Percentiles rank a stretch among this genome's conserved stretches.
These are phyloP conservation scores for Protomyces macrosporus DNA, from an alignment of 1,139 yeast genomes.

Conservation along the genomic window DNA sequence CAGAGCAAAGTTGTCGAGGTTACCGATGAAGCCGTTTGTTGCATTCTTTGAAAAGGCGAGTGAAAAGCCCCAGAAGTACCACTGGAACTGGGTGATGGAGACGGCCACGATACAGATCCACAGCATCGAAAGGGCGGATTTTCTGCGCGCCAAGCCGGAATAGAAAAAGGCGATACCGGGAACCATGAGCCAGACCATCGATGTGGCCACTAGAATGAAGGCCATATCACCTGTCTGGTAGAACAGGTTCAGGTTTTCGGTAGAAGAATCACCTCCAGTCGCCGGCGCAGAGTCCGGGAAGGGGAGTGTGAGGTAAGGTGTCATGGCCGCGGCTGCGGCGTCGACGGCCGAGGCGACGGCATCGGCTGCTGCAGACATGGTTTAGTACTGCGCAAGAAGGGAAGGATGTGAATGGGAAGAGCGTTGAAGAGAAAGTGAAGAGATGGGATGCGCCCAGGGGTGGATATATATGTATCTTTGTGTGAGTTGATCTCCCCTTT, in stretches of 20 bases:
- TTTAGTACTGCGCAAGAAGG: too few species aligned
- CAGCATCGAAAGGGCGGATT: slow-evolving; percentile 81
- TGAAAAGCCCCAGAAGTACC: slow-evolving; percentile 98
- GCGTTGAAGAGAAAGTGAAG: not conserved
- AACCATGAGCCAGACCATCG: slow-evolving; percentile 84
- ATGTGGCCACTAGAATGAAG: slow-evolving; percentile 45
- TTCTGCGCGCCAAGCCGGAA: slow-evolving; percentile 87
- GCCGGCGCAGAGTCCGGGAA: slow-evolving; percentile 14
- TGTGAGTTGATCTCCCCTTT: too few species aligned
- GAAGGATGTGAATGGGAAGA: not conserved
- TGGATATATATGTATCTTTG: too few species aligned
- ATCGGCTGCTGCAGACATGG: not conserved
- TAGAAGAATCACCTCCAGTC: slow-evolving; percentile 27
- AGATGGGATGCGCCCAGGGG: not conserved
- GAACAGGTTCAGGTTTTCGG: slow-evolving; percentile 31
- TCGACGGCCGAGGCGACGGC: not conserved
- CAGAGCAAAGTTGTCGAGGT: slow-evolving; percentile 74
- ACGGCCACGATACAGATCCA: slow-evolving; percentile 79
- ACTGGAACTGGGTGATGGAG: slow-evolving; percentile 79
- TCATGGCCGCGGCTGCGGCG: not conserved
- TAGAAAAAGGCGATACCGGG: slow-evolving; percentile 87
- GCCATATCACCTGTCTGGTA: slow-evolving; percentile 52
- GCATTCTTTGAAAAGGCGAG: slow-evolving; percentile 76
- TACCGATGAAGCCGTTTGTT: slow-evolving; percentile 77
- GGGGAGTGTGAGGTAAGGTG: slow-evolving; percentile 21